Base-by-base conservation (phyloP, 495 filamentous ascomycete genomes). In the Xylaria bambusicola region DNA sequence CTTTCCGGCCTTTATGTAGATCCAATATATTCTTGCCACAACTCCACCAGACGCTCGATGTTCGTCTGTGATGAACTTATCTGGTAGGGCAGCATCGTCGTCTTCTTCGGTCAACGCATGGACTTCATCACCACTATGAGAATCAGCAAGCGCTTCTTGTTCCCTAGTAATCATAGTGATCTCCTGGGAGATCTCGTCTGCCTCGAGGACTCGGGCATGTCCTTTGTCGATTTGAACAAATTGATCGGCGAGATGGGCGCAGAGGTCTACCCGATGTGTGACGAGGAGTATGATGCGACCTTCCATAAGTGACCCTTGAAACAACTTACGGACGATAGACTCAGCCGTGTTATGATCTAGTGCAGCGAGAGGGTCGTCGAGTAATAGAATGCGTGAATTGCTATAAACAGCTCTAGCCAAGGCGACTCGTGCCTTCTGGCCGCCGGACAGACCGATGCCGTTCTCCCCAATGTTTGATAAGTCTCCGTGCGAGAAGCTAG, bases 321-420 rank as follows among this genome's bases (percentile, higher is more conserved):
- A 81, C 60, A 89, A 84, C 60, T 86, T 90, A 26, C 77, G 75
- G 27, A 91, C 79, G 47, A 96, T 87, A 4, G 70, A 75, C 58
- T 90, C 86, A 1, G 90, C 91, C 0, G 91, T 96, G 24, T 88
- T 82, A 65, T 93, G 89, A 71, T 99, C 95, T 31, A 99, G 88
- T 1, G 95, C 93, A 20, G 93, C 95, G 18, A 99, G 81, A 56
- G 92, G 88, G 70, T 99, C 95, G 67, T 99, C 95, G n/a, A 98
- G 80, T 4, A 99, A 78, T 63, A 98, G 89, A 55, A 98, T 85
- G 68, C 96, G 90, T 7, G 92, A 89, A 45, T 89, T 83, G 64
- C 94, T 91, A 69, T 99, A 99, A 1, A 99, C 88, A 52, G 95
- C 95, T 68, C 95, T 79, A 4, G 95, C 95, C 52, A 99, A 80